These are phyloP conservation scores for Lactifluus echinatus DNA, from an alignment of 768 basidiomycete species.

Conservation along the genomic window DNA sequence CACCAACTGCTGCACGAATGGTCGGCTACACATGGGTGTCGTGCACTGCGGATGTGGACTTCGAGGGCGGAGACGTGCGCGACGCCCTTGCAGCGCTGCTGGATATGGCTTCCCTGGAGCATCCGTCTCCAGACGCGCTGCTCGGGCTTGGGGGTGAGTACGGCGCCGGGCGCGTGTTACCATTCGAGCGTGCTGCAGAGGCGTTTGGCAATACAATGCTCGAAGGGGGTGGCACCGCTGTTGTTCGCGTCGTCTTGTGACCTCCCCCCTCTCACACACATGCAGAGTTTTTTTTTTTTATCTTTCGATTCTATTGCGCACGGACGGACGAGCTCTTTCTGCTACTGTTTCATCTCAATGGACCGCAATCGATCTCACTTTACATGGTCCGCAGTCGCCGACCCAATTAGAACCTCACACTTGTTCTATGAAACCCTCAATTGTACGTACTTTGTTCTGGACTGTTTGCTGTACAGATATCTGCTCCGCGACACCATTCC, in stretches of 20 bases:
- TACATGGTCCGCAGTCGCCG: not conserved
- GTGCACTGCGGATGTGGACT: slow-evolving; percentile 71
- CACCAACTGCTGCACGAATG: slow-evolving; percentile 25
- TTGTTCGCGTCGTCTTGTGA: slow-evolving; percentile 26
- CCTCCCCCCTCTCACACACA: not conserved
- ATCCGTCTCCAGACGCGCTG: slow-evolving; percentile 25
- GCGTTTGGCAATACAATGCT: slow-evolving; percentile 33
- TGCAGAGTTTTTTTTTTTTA: not conserved
- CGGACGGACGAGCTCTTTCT: not conserved
- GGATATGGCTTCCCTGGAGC: slow-evolving; percentile 30
- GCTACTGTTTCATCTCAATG: not conserved
- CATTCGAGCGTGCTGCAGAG: slow-evolving; percentile 48
- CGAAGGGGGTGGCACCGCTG: slow-evolving; percentile 28
- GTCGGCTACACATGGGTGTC: slow-evolving; percentile 82
- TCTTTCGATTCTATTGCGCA: not conserved
- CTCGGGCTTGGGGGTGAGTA: slow-evolving; percentile 28
- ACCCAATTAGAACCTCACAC: not conserved
- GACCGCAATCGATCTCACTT: not conserved
- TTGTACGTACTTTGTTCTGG: not conserved
- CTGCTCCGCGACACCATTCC: not conserved
- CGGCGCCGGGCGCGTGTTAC: slow-evolving; percentile 31
- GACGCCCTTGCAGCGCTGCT: slow-evolving; percentile 38
- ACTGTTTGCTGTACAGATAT: not conserved
- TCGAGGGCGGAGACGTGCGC: slow-evolving; percentile 69
- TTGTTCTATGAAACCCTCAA: not conserved